Evolutionary conservation across 2,329 filamentous ascomycete species (phyloP).

Genomic region (Acarospora socialis): DNA sequence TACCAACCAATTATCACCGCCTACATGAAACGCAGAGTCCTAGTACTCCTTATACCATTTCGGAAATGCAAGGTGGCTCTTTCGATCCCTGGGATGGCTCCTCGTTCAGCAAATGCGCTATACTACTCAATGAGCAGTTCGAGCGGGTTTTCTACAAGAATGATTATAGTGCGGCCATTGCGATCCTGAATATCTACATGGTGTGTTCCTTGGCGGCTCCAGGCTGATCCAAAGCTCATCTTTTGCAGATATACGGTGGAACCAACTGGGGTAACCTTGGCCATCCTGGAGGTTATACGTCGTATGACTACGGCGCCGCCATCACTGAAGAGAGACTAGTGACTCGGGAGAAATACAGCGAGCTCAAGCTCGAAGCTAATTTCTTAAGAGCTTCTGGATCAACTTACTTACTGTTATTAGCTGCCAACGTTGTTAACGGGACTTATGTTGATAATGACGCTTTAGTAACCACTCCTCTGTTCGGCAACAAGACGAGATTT

Average conservation of each 20-base stretch:
- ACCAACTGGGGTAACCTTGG: conserved; percentile 77
- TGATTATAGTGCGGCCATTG: conserved; percentile 49
- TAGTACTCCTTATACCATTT: conserved; percentile 48
- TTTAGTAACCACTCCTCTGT: conserved; percentile 47
- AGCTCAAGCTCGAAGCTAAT: conserved; percentile 61
- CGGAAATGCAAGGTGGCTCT: conserved; percentile 57
- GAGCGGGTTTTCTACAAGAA: conserved; percentile 72
- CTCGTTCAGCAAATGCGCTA: conserved; percentile 53
- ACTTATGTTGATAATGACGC: conserved; percentile 37
- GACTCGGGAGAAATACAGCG: conserved; percentile 61
- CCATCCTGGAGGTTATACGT: conserved; percentile 46
- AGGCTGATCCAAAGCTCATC: too few relatives aligned
- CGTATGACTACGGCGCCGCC: conserved; percentile 46
- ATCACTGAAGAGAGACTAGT: conserved; percentile 58
- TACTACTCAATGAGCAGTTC: conserved; percentile 57
- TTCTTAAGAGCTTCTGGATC: conserved; percentile 63
- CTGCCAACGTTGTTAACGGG: conserved; percentile 33
- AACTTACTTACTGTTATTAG: conserved; percentile 48
- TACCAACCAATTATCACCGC: conserved; percentile 43
- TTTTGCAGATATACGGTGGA: conserved; percentile 48
- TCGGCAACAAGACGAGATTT: conserved; percentile 43
- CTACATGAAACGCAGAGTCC: conserved; percentile 48
- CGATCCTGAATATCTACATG: conserved; percentile 65
- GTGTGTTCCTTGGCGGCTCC: conserved; percentile 30
- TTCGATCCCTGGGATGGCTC: conserved; percentile 63